Evolutionary conservation across 331 rosid genomes (phyloP), one percentile per base, ranked within the genome.

Genomic region (Quercus lobata): DNA sequence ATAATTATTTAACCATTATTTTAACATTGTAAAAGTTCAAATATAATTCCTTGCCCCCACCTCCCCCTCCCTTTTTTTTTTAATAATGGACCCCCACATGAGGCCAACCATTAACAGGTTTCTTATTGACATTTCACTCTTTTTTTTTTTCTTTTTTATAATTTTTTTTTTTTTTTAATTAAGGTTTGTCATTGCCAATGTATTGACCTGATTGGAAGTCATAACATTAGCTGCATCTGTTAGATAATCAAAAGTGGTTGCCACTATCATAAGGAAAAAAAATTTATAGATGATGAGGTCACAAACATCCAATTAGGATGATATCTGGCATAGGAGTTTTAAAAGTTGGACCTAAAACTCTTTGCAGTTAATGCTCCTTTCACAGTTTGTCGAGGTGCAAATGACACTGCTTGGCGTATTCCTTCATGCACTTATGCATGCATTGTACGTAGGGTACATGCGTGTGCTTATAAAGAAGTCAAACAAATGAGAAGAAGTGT

Each of bases 181-280:
- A 22, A 17, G 24, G 72, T 8, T 68, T 34, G 52, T 68, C 72
- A 32, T 4, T 19, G 25, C 25, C 16, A 68, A 68, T 35, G 3
- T 68, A 32, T 66, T 34, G 52, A 46, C 49, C 15, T 32, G 44
- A 46, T 32, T 69, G 46, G 44, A 34, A 29, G 21, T 25, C 19
- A 21, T 76, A n/a, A 25, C 75, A 74, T 74, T 16, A 66, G 63
- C 32, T 54, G 49, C 56, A 80, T 37, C 19, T 66, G 35, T 54
- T 75, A 62, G 32, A 66, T 37, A 32, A 14, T 56, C 22, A 63
- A 35, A 34, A 35, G 61, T 18, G 76, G 18, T 35, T 57, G 69
- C 27, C 32, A 24, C 17, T 17, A 57, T 54, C 44, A 37, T 37
- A 37, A 37, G 83, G n/a, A 34, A n/a, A n/a, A n/a, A n/a, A n/a